Conservation (phyloP, 257 asterid genomes). For the Capsicum pubescens region DNA sequence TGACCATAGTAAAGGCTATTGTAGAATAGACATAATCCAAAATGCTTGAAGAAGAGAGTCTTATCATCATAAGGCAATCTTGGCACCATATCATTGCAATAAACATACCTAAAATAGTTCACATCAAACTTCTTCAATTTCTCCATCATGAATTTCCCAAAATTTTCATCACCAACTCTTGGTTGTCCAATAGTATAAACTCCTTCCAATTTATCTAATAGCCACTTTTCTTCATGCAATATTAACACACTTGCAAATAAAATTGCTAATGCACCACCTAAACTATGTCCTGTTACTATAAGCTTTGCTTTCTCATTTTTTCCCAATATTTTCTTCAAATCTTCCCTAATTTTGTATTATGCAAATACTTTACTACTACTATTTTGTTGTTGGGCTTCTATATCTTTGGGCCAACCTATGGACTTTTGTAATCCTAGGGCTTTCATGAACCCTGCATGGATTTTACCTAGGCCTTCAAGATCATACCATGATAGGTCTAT, state of each 20-base stretch:
- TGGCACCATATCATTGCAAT: conserved; percentile 69
- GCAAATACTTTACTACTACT: conserved; percentile 39
- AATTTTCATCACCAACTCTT: conserved; percentile 66
- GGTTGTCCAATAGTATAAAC: conserved; percentile 91
- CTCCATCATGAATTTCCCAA: conserved; percentile 67
- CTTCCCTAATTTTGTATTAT: conserved; percentile 60
- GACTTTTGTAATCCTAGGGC: conserved; percentile 68
- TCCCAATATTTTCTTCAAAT: conserved; percentile 42
- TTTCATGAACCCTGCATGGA: conserved; percentile 68
- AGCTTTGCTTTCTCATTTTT: conserved; percentile 47
- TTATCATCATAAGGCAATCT: conserved; percentile 80
- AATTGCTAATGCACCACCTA: conserved; percentile 83
- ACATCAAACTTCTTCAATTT: conserved; percentile 45
- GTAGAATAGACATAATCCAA: conserved; percentile 74
- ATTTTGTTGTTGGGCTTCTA: not conserved
- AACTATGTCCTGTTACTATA: conserved; percentile 72
- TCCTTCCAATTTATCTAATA: conserved; percentile 63
- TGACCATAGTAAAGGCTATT: conserved; percentile 61
- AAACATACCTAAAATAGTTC: conserved; percentile 61
- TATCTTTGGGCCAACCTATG: conserved; percentile 59
- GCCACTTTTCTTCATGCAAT: conserved; percentile 55
- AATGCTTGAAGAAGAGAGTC: conserved; percentile 69
- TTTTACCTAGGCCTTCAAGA: conserved; percentile 48
- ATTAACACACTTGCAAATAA: conserved; percentile 48
- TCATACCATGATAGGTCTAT: conserved; percentile 72